Base-by-base conservation (phyloP, 768 basidiomycete species). In the Infundibulicybe gibba region DNA sequence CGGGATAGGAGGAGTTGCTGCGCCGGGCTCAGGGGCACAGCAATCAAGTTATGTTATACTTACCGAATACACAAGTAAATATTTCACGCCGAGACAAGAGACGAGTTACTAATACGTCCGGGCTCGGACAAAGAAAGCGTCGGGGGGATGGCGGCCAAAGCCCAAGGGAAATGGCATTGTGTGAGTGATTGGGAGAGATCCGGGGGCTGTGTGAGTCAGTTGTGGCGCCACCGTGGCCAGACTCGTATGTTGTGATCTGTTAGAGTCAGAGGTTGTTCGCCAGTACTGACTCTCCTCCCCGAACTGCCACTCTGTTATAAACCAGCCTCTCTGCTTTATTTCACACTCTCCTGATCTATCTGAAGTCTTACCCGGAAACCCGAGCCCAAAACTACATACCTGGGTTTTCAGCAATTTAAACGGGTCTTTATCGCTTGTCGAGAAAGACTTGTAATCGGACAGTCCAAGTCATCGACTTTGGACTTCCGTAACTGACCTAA, bases 391-490 rank as follows among this genome's bases (percentile, higher is more conserved):
- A 25, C 8, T 8, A 4, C 25, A 6, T 38, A 14, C 35, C 35
- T 10, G 17, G 35, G 6, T n/a, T 38, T 38, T 38, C 35, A 6
- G 4, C 3, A 19, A 14, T 13, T 43, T 14, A 32, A 42, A 45
- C 50, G 52, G 55, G 49, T 42, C 58, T 54, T 25, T 54, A 57
- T 60, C 62, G 63, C 49, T 37, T 39, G 50, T 53, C 65, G 71
- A 72, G 61, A 52, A 62, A 64, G 60, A 64, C 66, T 63, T 67
- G 63, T 61, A 48, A 58, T 56, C 51, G 69, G 71, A 71, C 73
- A 57, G 54, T 51, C 76, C 71, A 74, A 66, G 69, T 73, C 67
- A 16, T 60, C 64, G 63, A 57, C 57, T 70, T 55, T 63, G 68
- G 68, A 56, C 61, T 57, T 69, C 71, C 70, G 60, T 49, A 45